Base-by-base conservation (phyloP, 179 eudicot genomes). In the Heliamphora pulchella region DNA sequence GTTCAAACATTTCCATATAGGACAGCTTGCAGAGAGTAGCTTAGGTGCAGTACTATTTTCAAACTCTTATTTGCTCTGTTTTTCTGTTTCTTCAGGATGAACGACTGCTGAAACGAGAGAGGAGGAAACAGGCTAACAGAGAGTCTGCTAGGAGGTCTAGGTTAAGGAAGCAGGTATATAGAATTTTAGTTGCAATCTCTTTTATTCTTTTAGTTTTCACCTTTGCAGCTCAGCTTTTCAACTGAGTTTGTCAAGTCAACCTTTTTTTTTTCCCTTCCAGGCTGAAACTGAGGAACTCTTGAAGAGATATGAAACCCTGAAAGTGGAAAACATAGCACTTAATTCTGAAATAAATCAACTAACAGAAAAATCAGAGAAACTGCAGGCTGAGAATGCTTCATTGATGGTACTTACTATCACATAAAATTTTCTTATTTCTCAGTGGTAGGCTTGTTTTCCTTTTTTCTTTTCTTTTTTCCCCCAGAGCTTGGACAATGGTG, bases 281-380 rank as follows among this genome's bases (percentile, higher is more conserved):
- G 97, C 97, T 46, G 98, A 95, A 80, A 83, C 98, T 66, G 97
- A 92, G 86, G 97, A 95, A 83, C 92, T 93, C 78, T 93, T 91
- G 11, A 83, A 64, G 44, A 90, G 81, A 89, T 97, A 93, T 59
- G 93, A 93, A 51, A 67, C 88, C 75, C 84, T 95, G 66, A 86
- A 58, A 83, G 89, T 90, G 80, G 98, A 95, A 81, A 95, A 95
- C 68, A 66, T 79, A 75, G 82, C 87, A n/a, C 91, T 95, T 8
- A 95, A 87, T 79, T 89, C 93, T 0, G 98, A 93, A 82, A 88
- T 93, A 48, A 87, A 81, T 79, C 89, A 83, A 64, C 71, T 93
- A 39, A 83, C 75, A 22, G 93, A 91, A 78, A 91, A 83, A 76
- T 92, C 98, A 0, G 86, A 82, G 81, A 89, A 90, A 83, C 90